Conservation (phyloP, 768 basidiomycete species). For the Phaffia tasmanica region DNA sequence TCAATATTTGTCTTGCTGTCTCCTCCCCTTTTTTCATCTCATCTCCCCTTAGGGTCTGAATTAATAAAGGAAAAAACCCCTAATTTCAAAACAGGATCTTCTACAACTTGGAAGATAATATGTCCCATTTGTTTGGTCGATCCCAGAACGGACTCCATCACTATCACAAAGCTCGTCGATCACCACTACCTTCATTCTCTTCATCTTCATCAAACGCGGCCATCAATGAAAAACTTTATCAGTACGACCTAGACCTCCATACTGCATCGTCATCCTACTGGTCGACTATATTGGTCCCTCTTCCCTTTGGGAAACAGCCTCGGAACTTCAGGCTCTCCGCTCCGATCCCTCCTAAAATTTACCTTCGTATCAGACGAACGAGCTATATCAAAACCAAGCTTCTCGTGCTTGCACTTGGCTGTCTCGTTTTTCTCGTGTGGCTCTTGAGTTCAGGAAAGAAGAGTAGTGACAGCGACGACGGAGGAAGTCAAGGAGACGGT, state of each 20-base stretch:
- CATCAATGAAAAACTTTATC: conserved; percentile 29
- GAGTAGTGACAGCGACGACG: not conserved
- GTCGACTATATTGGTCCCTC: conserved; percentile 46
- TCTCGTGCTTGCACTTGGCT: conserved; percentile 15
- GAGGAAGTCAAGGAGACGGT: not conserved
- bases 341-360: conserved; percentile 53
- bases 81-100: too few relatives aligned
- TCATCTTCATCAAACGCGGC: conserved; percentile 23
- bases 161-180: conserved; percentile 28
- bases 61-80: too few relatives aligned
- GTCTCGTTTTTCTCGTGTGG: conserved; percentile 15
- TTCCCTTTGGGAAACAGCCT: conserved; percentile 51
- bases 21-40: too few relatives aligned
- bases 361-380: conserved; percentile 45
- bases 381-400: conserved; percentile 34
- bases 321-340: conserved; percentile 51
- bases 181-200: conserved; percentile 29
- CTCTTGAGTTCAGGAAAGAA: conserved; percentile 13
- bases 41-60: too few relatives aligned
- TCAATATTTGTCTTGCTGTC: too few relatives aligned
- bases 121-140: conserved; percentile 26
- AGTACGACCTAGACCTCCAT: conserved; percentile 34
- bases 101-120: not conserved
- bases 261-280: conserved; percentile 44
- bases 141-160: conserved; percentile 22